Base-by-base conservation (phyloP, 2,329 filamentous ascomycete genomes). In the Verticillium klebahnii region DNA sequence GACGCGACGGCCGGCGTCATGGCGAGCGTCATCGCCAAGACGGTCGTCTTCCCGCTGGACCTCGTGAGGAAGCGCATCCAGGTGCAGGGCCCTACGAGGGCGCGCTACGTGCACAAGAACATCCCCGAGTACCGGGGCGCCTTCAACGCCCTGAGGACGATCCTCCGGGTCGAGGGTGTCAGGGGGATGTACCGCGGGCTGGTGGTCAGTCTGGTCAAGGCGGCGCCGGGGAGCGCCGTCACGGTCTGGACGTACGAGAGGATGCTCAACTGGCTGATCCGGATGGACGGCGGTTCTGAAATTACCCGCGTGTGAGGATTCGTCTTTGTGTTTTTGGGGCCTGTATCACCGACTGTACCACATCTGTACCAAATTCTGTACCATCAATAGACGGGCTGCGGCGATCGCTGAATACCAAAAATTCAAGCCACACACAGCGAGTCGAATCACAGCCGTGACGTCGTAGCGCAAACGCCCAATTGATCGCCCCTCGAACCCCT, bases 221-320 rank as follows among this genome's bases (percentile, higher is more conserved):
- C 94, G 36, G 95, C 94, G 25, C 95, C 95, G n/a, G 88, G 91
- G 32, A 95, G 91, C 73, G 92, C 93, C 7, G 86, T 97, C 36
- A 97, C 93, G 0, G 91, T 97, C 82, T 97, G 93, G 92, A 96
- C 92, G 2, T 97, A 97, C 75, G 93, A 97, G 78, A 81, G 89
- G 70, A 85, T 85, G 19, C 78, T 97, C 77, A 83, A 80, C 58
- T 67, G 86, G 25, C 78, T 94, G 63, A 77, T 82, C 36, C 69
- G 69, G 19, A 63, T 76, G 54, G 74, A 78, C 2, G 32, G 37
- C 29, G 34, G 17, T 25, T 17, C 32, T 25, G 56, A 36, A 15
- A 34, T 23, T 19, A 19, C 34, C 34, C 56, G 56, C n/a, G 36
- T 39, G 31, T 57, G 56, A 57, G n/a, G 14, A 14, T 23, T 23